phyloP scores from a whole-genome alignment of 1,284 basidiomycete species.

The Cryptococcus sp. region DNA sequence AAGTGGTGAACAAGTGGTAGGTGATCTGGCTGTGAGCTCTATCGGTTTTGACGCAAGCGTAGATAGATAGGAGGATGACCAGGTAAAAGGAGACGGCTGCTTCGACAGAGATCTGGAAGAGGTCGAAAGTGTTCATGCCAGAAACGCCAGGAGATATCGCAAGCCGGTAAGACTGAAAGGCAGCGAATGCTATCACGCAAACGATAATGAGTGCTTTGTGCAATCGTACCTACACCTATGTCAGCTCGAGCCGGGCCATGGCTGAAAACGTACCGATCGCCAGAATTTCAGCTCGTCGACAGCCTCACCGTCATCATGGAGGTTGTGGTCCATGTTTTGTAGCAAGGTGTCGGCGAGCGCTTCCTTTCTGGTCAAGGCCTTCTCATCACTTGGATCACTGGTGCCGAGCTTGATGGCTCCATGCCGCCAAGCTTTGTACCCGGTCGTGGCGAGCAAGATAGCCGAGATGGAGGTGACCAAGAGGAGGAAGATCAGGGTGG shows the following conservation, averaged over 20 bases:
- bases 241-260: not conserved
- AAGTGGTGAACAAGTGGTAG: constrained; percentile 15
- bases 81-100: too few species aligned
- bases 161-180: too few species aligned
- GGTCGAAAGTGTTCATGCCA: too few species aligned
- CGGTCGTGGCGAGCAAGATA: too few species aligned
- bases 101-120: too few species aligned
- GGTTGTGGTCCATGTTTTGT: not conserved
- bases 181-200: not conserved
- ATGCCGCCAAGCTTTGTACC: too few species aligned
- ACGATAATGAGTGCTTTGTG: constrained; percentile 4
- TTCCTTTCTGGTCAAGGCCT: not conserved
- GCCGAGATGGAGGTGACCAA: not conserved
- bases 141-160: too few species aligned
- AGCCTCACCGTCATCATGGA: constrained; percentile 19
- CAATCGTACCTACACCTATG: not conserved
- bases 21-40: constrained; percentile 2
- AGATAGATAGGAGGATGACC: not conserved
- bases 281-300: constrained; percentile 18
- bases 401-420: too few species aligned
- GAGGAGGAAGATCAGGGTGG: not conserved
- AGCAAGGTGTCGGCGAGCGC: not conserved
- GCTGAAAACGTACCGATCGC: constrained; percentile 13
- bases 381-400: too few species aligned
- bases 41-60: constrained; percentile 3